Percentiles rank a stretch among this genome's conserved stretches.
Conservation (phyloP, 2,329 filamentous ascomycete genomes). For the Ascochyta clinopodiicola region DNA sequence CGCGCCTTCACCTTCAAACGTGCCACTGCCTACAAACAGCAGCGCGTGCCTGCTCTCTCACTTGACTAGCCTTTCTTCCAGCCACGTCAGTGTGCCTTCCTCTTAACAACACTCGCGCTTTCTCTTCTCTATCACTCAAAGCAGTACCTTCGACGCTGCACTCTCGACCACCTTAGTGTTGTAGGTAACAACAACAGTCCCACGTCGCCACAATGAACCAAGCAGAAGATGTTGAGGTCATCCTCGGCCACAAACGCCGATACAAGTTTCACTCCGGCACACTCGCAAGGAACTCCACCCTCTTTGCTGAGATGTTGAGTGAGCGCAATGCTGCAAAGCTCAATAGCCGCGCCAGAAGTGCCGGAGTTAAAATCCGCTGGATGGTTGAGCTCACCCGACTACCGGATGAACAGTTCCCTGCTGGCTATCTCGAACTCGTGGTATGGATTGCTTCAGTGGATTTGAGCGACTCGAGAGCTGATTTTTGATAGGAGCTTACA, state of each 20-base stretch:
- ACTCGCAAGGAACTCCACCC: constrained; percentile 40
- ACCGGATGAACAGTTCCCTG: constrained; percentile 26
- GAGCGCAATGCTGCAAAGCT: constrained; percentile 39
- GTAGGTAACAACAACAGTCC: not conserved
- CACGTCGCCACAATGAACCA: constrained; percentile 31
- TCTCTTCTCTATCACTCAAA: not conserved
- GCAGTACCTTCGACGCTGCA: not conserved
- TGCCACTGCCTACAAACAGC: not conserved
- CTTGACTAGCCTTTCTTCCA: not conserved
- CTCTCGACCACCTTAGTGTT: not conserved
- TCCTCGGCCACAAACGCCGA: constrained; percentile 36
- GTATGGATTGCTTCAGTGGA: constrained; percentile 23
- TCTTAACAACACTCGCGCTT: too few species aligned
- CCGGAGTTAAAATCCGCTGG: constrained; percentile 39
- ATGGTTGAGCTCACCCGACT: constrained; percentile 41
- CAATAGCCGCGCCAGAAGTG: constrained; percentile 28
- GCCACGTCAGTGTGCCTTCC: too few species aligned
- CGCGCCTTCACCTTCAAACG: not conserved
- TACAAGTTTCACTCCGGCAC: constrained; percentile 47
- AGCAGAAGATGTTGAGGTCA: constrained; percentile 44
- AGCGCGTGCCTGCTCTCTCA: not conserved
- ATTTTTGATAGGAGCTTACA: constrained; percentile 42
- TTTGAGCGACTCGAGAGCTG: not conserved
- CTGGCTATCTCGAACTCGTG: constrained; percentile 34
- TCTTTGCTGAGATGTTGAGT: constrained; percentile 40